phyloP scores from a whole-genome alignment of 2,329 filamentous ascomycete species.

The Xylaria hypoxylon region DNA sequence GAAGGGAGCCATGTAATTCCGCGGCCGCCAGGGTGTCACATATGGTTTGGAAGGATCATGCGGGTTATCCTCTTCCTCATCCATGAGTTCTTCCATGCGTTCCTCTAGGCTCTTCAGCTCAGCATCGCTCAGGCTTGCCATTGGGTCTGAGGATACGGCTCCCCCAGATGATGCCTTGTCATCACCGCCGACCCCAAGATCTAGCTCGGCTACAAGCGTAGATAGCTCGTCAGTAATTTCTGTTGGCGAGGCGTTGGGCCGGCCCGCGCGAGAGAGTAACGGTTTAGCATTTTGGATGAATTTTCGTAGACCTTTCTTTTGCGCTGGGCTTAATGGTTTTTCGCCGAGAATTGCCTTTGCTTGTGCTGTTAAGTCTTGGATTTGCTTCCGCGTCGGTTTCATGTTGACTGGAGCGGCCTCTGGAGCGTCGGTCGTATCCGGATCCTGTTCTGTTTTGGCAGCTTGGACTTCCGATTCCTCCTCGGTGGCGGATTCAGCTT shows the following conservation, averaged over 20 bases:
- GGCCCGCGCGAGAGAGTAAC: constrained; percentile 67
- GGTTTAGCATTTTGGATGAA: constrained; percentile 75
- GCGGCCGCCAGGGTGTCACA: constrained; percentile 87
- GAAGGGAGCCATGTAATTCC: constrained; percentile 89
- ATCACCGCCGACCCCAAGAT: constrained; percentile 49
- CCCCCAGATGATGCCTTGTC: constrained; percentile 42
- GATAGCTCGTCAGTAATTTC: constrained; percentile 67
- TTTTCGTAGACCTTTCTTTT: constrained; percentile 80
- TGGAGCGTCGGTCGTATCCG: constrained; percentile 53
- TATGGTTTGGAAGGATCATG: constrained; percentile 84
- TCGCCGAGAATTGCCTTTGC: constrained; percentile 71
- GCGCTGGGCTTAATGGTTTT: constrained; percentile 71
- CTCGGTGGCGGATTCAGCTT: constrained; percentile 41
- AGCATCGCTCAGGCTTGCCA: constrained; percentile 60
- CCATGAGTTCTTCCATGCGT: constrained; percentile 71
- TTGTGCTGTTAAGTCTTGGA: constrained; percentile 66
- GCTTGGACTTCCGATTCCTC: constrained; percentile 45
- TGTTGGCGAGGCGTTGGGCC: constrained; percentile 49
- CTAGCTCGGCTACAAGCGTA: constrained; percentile 61
- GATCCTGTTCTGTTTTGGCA: constrained; percentile 50
- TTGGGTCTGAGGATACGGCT: constrained; percentile 39
- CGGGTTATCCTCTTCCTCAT: constrained; percentile 78
- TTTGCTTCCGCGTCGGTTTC: constrained; percentile 51
- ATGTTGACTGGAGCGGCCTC: constrained; percentile 43
- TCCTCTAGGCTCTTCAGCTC: constrained; percentile 66